Conservation (phyloP, 306 rosid species). For the Corylus americana region DNA sequence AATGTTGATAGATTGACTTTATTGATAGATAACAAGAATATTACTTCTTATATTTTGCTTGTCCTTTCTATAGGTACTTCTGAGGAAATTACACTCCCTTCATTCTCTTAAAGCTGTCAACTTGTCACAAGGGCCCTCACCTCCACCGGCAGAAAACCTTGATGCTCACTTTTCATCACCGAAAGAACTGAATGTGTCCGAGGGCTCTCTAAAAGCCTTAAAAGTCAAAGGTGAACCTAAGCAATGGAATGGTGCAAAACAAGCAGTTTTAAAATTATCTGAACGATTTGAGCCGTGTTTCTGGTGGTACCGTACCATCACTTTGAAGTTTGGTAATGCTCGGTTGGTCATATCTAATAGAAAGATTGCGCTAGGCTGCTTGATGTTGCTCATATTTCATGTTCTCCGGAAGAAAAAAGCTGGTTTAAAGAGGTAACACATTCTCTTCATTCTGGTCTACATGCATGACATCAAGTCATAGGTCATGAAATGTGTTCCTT, state of each 20-base stretch:
- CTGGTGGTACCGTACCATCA: constrained; percentile 67
- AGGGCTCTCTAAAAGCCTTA: constrained; percentile 31
- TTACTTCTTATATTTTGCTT: constrained; percentile 19
- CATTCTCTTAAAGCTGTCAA: constrained; percentile 51
- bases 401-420: constrained; percentile 57
- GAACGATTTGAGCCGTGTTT: constrained; percentile 55
- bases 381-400: constrained; percentile 55
- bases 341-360: constrained; percentile 57
- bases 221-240: constrained; percentile 30
- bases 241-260: constrained; percentile 32
- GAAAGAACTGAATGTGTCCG: constrained; percentile 28
- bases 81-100: constrained; percentile 63
- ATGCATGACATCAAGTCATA: background rate
- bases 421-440: constrained; percentile 54
- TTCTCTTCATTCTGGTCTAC: constrained; percentile 1
- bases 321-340: constrained; percentile 62
- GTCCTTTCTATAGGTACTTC: constrained; percentile 45
- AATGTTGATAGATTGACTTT: background rate
- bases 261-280: constrained; percentile 44
- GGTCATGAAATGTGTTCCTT: background rate
- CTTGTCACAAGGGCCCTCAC: constrained; percentile 40
- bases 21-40: background rate
- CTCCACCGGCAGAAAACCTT: constrained; percentile 27
- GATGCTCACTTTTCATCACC: constrained; percentile 31
- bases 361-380: constrained; percentile 58